A percentile compares a stretch with the other conserved stretches of the same genome.
phyloP scores from a whole-genome alignment of 164 flowering plant species.

The Chimonanthus praecox region DNA sequence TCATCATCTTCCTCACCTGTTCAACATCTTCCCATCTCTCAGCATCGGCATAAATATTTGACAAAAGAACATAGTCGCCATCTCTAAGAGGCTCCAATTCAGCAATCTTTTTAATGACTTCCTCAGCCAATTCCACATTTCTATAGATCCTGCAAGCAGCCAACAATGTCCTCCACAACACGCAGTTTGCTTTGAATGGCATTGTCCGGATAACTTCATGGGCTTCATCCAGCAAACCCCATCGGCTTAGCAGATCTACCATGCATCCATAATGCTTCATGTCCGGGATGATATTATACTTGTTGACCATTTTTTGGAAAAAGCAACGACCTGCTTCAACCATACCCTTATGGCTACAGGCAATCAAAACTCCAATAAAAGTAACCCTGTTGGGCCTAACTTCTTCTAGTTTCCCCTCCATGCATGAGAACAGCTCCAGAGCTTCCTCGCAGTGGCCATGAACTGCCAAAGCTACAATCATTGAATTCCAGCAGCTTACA shows the following conservation, averaged over 20 bases:
- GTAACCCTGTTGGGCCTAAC: conserved; percentile 38
- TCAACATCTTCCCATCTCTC: conserved; percentile 45
- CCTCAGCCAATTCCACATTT: conserved; percentile 40
- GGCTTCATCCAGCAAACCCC: conserved; percentile 44
- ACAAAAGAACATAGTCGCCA: conserved; percentile 41
- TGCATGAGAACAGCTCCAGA: conserved; percentile 29
- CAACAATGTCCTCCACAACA: conserved; percentile 49
- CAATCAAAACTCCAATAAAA: conserved; percentile 44
- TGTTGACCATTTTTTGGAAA: conserved; percentile 30
- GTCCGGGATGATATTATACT: conserved; percentile 36
- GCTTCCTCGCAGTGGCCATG: conserved; percentile 46
- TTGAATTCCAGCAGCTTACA: conserved; percentile 44
- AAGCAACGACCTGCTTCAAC: conserved; percentile 32
- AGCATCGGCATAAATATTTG: conserved; percentile 46
- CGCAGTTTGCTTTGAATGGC: conserved; percentile 28
- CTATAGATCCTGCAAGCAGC: conserved; percentile 41
- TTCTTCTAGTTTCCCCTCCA: conserved; percentile 22
- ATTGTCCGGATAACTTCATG: conserved; percentile 25
- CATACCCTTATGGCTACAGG: conserved; percentile 42
- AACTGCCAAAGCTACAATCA: conserved; percentile 50
- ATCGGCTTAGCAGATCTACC: conserved; percentile 50
- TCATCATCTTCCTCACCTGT: conserved; percentile 38
- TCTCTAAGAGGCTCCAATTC: conserved; percentile 28
- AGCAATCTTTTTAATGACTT: conserved; percentile 25
- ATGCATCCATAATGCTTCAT: conserved; percentile 54